Base-by-base conservation (phyloP, 306 rosid species). In the Astragalus membranaceus region DNA sequence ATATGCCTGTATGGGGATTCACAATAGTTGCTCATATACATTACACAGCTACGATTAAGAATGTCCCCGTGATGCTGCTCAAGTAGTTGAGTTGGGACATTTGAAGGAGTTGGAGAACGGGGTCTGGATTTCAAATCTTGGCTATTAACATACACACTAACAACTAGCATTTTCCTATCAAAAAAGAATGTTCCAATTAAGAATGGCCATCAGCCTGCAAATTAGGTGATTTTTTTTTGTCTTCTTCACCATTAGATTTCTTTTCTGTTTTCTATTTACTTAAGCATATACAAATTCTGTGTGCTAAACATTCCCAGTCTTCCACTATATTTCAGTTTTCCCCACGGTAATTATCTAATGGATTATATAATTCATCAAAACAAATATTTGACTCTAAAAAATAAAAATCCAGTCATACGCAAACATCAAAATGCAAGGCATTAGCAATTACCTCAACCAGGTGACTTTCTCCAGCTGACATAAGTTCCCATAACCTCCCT, bases 401-500 rank as follows among this genome's bases (percentile, higher is more conserved):
- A 49, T 43, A 74, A 9, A 43, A 69, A 47, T 37, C 42, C 44
- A 72, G 53, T 55, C 29, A 64, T 69, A 26, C 72, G 23, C 43
- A 13, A 75, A 66, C 61, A 29, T 67, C 63, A 62, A 4, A 51
- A 69, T 29, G 41, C 10, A 56, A 36, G 16, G 50, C 35, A 14
- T 30, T 35, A 73, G 37, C 44, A 69, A 79, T 80, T 70, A 87
- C 99, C 94, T 94, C 97, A 35, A 83, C 86, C 9, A 91, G 89
- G 85, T 94, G 97, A 52, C 59, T 83, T 54, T 88, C 96, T 70
- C 99, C 97, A 32, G 85, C 82, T 42, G 96, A 91, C 91, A 88
- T 88, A 75, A 90, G 95, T 74, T 91, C 96, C 99, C 99, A 91
- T 59, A 94, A 85, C 82, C 99, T 85, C 73, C 99, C 99, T 3